Conservation (phyloP, 345 rosid species). For the Linum tenue region DNA sequence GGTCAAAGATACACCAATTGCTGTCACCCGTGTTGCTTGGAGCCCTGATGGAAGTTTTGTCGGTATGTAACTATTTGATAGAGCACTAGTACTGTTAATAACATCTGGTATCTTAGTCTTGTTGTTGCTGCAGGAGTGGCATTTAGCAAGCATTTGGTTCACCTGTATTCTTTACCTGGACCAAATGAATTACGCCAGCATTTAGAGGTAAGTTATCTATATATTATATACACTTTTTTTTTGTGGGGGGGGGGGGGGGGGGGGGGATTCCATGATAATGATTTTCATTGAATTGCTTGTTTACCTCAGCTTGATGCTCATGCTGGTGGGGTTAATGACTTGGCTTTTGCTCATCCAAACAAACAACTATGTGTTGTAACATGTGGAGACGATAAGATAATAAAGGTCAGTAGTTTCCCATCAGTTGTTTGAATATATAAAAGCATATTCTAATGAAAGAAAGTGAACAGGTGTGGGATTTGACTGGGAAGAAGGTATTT, state of each 20-base stretch:
- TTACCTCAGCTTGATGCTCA: conserved; percentile 72
- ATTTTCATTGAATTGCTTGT: conserved; percentile 13
- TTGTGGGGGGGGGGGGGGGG: conserved; percentile 2
- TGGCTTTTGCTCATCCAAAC: conserved; percentile 81
- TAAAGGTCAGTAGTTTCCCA: conserved; percentile 46
- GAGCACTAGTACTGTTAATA: conserved; percentile 2
- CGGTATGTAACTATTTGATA: conserved; percentile 28
- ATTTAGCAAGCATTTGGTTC: conserved; percentile 59
- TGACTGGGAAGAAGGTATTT: conserved; percentile 45
- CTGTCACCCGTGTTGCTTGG: conserved; percentile 28
- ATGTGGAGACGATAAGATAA: conserved; percentile 84
- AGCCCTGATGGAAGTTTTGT: conserved; percentile 28
- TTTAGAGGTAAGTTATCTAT: conserved; percentile 35
- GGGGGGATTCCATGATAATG: conserved; percentile 6
- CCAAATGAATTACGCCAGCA: conserved; percentile 49
- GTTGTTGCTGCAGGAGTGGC: conserved; percentile 54
- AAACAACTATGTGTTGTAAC: conserved; percentile 70
- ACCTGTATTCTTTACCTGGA: conserved; percentile 49
- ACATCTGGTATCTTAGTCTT: conserved; percentile 19
- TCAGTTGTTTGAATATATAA: conserved; percentile 4
- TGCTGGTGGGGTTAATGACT: conserved; percentile 73
- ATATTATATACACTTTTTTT: neutral
- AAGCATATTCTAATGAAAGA: conserved; percentile 20
- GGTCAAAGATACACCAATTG: conserved; percentile 19
- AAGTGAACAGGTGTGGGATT: conserved; percentile 77